These are phyloP conservation scores for Stylosanthes scabra DNA, from an alignment of 331 rosid genomes.

Conservation along the genomic window DNA sequence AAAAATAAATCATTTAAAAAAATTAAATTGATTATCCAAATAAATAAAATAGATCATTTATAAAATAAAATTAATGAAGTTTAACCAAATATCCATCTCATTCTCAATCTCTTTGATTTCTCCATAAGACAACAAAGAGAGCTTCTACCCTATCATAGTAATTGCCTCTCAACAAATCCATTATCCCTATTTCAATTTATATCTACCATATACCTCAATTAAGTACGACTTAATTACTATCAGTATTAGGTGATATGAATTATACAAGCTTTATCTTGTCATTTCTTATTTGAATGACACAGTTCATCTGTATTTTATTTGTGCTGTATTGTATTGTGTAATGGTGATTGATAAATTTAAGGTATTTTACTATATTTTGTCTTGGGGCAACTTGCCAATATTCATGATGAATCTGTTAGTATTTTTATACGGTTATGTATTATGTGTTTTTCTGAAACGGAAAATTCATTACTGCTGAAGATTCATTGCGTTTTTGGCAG, in stretches of 20 bases:
- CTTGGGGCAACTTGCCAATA: constrained; percentile 13
- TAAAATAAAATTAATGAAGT: too few species aligned
- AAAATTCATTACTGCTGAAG: too few species aligned
- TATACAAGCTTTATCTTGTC: neutral
- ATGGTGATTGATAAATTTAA: neutral
- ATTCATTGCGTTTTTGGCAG: too few species aligned
- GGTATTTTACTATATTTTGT: neutral
- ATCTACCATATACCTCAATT: constrained; percentile 20
- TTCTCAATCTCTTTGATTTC: neutral
- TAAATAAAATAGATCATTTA: too few species aligned
- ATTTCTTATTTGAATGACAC: constrained; percentile 1
- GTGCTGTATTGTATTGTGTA: neutral
- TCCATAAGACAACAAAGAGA: neutral
- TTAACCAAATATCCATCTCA: constrained; percentile 6
- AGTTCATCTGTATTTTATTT: neutral
- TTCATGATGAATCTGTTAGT: constrained; percentile 42
- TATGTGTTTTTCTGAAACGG: too few species aligned
- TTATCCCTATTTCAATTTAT: neutral
- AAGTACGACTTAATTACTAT: constrained; percentile 25
- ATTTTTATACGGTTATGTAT: constrained; percentile 17
- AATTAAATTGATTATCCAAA: too few species aligned
- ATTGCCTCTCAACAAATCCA: constrained; percentile 21
- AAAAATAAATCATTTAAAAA: too few species aligned
- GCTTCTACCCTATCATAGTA: constrained; percentile 18
- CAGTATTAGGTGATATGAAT: neutral